Conservation (phyloP, 441 rosid species). For the Aquilaria agallochum region DNA sequence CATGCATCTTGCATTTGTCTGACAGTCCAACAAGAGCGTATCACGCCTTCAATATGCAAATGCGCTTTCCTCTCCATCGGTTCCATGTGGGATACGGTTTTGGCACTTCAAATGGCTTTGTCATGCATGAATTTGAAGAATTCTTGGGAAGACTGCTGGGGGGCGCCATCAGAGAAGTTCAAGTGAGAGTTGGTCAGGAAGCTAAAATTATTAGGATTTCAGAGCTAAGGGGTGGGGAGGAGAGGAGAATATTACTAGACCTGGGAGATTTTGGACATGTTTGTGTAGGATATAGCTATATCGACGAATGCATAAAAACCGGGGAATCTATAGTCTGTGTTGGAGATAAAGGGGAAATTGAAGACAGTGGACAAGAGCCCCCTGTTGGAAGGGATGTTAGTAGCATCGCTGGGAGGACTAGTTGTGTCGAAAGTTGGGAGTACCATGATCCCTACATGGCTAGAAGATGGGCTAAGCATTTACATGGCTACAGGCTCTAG, state of each 20-base stretch:
- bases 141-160: slow-evolving; percentile 54
- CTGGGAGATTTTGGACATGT: slow-evolving; percentile 41
- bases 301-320: slow-evolving; percentile 41
- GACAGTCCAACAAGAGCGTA: slow-evolving; percentile 58
- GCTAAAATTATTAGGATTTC: slow-evolving; percentile 49
- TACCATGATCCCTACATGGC: slow-evolving; percentile 78
- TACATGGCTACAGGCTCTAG: slow-evolving; percentile 65
- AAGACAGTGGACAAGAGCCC: slow-evolving; percentile 16
- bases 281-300: slow-evolving; percentile 57
- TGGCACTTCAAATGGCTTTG: slow-evolving; percentile 59
- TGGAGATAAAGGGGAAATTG: slow-evolving; percentile 37
- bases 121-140: slow-evolving; percentile 79
- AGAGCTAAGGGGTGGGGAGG: slow-evolving; percentile 63
- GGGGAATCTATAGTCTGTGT: slow-evolving; percentile 52
- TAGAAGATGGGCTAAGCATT: slow-evolving; percentile 84
- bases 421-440: slow-evolving; percentile 65
- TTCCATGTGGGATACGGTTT: slow-evolving; percentile 78
- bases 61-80: slow-evolving; percentile 53
- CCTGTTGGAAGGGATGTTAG: slow-evolving; percentile 28
- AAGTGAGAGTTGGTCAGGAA: slow-evolving; percentile 66
- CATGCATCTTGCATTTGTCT: slow-evolving; percentile 66
- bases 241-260: slow-evolving; percentile 55
- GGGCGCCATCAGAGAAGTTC: slow-evolving; percentile 53
- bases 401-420: slow-evolving; percentile 42
- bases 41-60: slow-evolving; percentile 36